Evolutionary conservation across 306 rosid genomes (phyloP).

Genomic region (Vigna mungo): DNA sequence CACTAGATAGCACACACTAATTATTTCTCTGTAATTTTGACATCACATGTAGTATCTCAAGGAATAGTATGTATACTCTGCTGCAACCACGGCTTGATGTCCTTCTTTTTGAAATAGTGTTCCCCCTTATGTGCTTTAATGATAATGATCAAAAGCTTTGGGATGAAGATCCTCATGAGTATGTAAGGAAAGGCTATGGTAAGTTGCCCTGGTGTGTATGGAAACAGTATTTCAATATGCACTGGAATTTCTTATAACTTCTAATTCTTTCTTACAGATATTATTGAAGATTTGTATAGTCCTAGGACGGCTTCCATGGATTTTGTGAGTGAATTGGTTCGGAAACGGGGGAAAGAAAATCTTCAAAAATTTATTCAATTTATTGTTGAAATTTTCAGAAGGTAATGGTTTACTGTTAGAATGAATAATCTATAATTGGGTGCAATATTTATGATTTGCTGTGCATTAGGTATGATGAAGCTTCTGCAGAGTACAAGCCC

Average conservation of each 20-base stretch:
- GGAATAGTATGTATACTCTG: constrained; percentile 81
- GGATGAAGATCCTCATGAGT: constrained; percentile 99
- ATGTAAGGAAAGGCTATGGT: constrained; percentile 99
- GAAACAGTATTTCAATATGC: background rate
- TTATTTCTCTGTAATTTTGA: constrained; percentile 8
- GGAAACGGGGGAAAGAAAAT: constrained; percentile 95
- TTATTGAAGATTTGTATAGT: constrained; percentile 93
- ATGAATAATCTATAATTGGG: constrained; percentile 24
- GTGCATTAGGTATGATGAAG: constrained; percentile 78
- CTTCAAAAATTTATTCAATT: constrained; percentile 85
- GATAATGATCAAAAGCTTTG: constrained; percentile 92
- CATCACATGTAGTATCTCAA: constrained; percentile 77
- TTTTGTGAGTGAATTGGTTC: constrained; percentile 91
- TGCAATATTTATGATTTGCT: constrained; percentile 25
- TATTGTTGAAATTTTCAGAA: constrained; percentile 78
- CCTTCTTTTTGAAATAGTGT: constrained; percentile 90
- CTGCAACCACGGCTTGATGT: constrained; percentile 90
- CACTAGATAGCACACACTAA: constrained; percentile 13
- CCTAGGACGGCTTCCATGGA: constrained; percentile 96
- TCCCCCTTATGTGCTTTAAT: constrained; percentile 95
- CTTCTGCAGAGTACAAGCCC: constrained; percentile 76
- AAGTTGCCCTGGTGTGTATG: constrained; percentile 46
- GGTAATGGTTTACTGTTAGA: constrained; percentile 53
- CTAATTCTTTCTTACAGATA: constrained; percentile 59
- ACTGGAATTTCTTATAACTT: constrained; percentile 41